A percentile compares a stretch with the other conserved stretches of the same genome.
phyloP scores from a whole-genome alignment of 345 rosid genomes.

The rapeseed (Brassica napus) region DNA sequence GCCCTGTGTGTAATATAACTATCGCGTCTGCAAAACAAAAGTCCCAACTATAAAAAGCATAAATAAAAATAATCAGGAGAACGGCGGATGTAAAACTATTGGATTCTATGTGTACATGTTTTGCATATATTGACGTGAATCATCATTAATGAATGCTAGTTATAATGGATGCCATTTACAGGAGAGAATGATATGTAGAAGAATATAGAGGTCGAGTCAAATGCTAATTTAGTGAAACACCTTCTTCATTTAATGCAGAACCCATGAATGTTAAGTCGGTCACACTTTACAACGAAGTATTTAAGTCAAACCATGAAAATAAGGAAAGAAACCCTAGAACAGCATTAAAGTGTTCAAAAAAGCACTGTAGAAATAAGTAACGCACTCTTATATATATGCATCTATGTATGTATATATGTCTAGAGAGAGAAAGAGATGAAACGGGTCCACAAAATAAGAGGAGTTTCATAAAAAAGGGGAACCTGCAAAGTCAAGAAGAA shows the following conservation, averaged over 20 bases:
- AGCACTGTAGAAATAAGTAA: slow-evolving; percentile 28
- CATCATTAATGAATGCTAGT: slow-evolving; percentile 12
- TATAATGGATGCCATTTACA: slow-evolving; percentile 13
- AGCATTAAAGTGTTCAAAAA: slow-evolving; percentile 30
- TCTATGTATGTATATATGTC: neutral
- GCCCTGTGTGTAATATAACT: slow-evolving; percentile 91
- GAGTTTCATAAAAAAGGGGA: slow-evolving; percentile 46
- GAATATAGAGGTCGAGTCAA: slow-evolving; percentile 40
- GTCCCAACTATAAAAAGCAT: neutral
- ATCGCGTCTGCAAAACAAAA: slow-evolving; percentile 60
- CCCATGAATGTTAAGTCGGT: slow-evolving; percentile 43
- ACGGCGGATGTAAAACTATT: neutral
- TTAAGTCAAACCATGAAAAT: slow-evolving; percentile 40
- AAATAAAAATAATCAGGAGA: neutral
- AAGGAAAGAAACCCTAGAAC: slow-evolving; percentile 38
- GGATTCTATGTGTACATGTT: neutral
- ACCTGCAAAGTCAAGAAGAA: slow-evolving; percentile 37
- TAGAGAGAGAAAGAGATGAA: slow-evolving; percentile 36
- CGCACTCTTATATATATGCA: slow-evolving; percentile 4
- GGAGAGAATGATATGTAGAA: slow-evolving; percentile 32
- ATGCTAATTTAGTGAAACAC: slow-evolving; percentile 47
- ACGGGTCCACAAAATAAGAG: slow-evolving; percentile 22
- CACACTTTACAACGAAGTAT: slow-evolving; percentile 20
- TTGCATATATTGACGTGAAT: slow-evolving; percentile 18
- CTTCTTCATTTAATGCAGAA: slow-evolving; percentile 48